Conservation (phyloP, 257 asterid species). For the Galeopsis tetrahit region DNA sequence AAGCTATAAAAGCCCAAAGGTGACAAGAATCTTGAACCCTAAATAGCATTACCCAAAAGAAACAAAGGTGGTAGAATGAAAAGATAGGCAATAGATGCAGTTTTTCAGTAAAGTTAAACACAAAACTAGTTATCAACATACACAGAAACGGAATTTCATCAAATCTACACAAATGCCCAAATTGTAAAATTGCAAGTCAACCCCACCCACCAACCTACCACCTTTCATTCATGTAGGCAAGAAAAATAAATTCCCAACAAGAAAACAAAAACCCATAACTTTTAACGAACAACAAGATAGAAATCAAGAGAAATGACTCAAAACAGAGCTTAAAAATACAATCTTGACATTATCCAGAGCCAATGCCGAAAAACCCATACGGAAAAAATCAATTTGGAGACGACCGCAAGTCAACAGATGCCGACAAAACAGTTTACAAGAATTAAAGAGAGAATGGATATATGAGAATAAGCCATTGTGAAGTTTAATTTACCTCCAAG, state of each 20-base stretch:
- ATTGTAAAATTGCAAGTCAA: slow-evolving; percentile 64
- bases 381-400: slow-evolving; percentile 36
- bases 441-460: slow-evolving; percentile 22
- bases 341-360: slow-evolving; percentile 40
- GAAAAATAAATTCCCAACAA: slow-evolving; percentile 35
- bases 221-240: slow-evolving; percentile 77
- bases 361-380: slow-evolving; percentile 41
- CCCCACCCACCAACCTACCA: slow-evolving; percentile 80
- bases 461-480: slow-evolving; percentile 32
- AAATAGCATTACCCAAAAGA: slow-evolving; percentile 24
- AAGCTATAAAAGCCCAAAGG: slow-evolving; percentile 40
- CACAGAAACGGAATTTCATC: slow-evolving; percentile 33
- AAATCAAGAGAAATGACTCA: slow-evolving; percentile 31
- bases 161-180: slow-evolving; percentile 47
- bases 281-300: slow-evolving; percentile 29
- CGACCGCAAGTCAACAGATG: slow-evolving; percentile 56
- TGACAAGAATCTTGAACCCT: slow-evolving; percentile 38
- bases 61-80: slow-evolving; percentile 43
- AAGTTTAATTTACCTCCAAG: slow-evolving; percentile 35
- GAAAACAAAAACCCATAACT: slow-evolving; percentile 31
- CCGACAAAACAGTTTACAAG: slow-evolving; percentile 46
- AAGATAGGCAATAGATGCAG: slow-evolving; percentile 14
- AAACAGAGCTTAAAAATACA: slow-evolving; percentile 33
- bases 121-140: slow-evolving; percentile 36
- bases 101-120: slow-evolving; percentile 21